These are phyloP conservation scores for Hypomontagnella monticulosa DNA, from an alignment of 495 filamentous ascomycete species.

Conservation along the genomic window DNA sequence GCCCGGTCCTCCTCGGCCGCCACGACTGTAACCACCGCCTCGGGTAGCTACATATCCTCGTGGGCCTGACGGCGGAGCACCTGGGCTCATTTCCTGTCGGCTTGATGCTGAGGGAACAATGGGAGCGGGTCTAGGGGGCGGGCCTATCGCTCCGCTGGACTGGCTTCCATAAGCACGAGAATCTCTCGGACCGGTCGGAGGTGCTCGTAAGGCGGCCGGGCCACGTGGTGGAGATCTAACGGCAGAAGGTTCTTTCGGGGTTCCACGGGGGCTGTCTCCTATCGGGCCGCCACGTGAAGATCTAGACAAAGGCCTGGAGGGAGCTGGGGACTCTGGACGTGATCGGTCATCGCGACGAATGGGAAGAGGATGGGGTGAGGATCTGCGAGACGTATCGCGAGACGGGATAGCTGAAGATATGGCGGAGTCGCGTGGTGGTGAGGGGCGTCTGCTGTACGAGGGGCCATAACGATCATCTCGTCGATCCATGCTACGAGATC, in stretches of 20 bases:
- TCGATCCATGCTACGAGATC: slow-evolving; percentile 56
- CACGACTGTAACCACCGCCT: slow-evolving; percentile 48
- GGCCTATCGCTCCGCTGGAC: slow-evolving; percentile 42
- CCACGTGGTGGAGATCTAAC: slow-evolving; percentile 57
- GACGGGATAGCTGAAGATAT: slow-evolving; percentile 56
- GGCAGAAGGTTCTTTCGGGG: slow-evolving; percentile 40
- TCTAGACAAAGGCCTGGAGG: slow-evolving; percentile 45
- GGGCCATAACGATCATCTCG: slow-evolving; percentile 55
- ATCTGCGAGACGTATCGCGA: slow-evolving; percentile 53
- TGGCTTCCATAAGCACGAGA: slow-evolving; percentile 50
- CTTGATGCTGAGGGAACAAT: slow-evolving; percentile 43
- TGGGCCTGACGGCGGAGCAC: slow-evolving; percentile 57
- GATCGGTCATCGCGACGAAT: slow-evolving; percentile 56
- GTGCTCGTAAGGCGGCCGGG: slow-evolving; percentile 57
- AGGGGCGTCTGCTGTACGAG: slow-evolving; percentile 52
- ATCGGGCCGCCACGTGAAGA: slow-evolving; percentile 37
- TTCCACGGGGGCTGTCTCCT: slow-evolving; percentile 42
- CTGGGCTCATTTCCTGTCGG: slow-evolving; percentile 51
- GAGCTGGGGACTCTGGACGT: slow-evolving; percentile 49
- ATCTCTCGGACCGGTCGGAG: slow-evolving; percentile 57
- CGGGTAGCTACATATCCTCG: slow-evolving; percentile 55
- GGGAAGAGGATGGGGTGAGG: slow-evolving; percentile 55
- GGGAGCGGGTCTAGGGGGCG: slow-evolving; percentile 45
- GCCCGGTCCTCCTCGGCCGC: slow-evolving; percentile 51
- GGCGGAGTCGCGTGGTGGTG: slow-evolving; percentile 53